These are phyloP conservation scores for Drechslerella dactyloides DNA, from an alignment of 2,329 filamentous ascomycete genomes.

Conservation along the genomic window DNA sequence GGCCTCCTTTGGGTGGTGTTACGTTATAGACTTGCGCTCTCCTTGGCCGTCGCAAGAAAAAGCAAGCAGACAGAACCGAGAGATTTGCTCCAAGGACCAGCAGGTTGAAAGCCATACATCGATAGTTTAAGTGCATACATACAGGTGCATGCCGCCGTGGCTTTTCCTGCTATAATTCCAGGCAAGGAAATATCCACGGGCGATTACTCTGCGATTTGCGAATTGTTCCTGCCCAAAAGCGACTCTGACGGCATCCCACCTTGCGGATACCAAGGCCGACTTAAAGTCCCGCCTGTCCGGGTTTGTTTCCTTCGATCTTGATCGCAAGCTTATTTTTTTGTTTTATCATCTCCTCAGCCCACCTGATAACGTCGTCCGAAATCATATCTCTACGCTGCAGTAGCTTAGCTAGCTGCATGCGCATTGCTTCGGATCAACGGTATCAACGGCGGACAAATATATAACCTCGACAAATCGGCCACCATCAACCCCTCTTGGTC, in stretches of 20 bases:
- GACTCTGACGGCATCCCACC: conserved; percentile 32
- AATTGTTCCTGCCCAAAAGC: conserved; percentile 36
- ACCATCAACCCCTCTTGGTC: background rate
- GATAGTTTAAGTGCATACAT: background rate
- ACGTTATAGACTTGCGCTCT: conserved; percentile 31
- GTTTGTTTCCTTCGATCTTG: conserved; percentile 6
- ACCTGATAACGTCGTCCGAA: conserved; percentile 26
- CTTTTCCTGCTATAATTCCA: conserved; percentile 31
- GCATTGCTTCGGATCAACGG: background rate
- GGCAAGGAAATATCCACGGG: conserved; percentile 33
- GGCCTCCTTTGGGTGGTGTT: conserved; percentile 48
- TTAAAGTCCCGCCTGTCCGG: conserved; percentile 27
- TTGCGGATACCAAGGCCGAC: conserved; percentile 31
- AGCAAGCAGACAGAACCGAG: conserved; percentile 34
- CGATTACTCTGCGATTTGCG: conserved; percentile 29
- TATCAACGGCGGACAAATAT: background rate
- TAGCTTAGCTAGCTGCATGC: background rate
- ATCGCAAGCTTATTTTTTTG: conserved; percentile 24
- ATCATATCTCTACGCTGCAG: background rate
- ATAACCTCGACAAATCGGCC: background rate
- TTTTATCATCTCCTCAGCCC: conserved; percentile 12
- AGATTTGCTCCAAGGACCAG: conserved; percentile 45
- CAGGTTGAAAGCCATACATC: conserved; percentile 26
- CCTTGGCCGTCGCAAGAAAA: conserved; percentile 31
- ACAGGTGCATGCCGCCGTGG: conserved; percentile 28